Evolutionary conservation across 257 asterid genomes (phyloP), one percentile per base, ranked within the genome.

Genomic region (Solanum ahanhuiri): DNA sequence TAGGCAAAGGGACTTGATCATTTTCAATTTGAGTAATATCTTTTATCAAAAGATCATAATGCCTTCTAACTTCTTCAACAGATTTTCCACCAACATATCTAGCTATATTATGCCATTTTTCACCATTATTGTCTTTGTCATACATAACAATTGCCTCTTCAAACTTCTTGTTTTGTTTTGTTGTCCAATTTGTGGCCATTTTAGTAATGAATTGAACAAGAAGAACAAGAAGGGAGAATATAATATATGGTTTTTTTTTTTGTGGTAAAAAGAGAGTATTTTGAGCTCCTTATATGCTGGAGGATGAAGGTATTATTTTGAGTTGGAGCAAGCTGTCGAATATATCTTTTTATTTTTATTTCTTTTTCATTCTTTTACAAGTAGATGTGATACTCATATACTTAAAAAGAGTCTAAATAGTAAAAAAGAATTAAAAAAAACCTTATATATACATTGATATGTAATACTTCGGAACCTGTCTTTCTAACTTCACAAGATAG

Each of bases 121-220:
- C 91, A n/a, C 89, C 89, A 18, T 7, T 77, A 25, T 91, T 90
- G 85, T 90, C 93, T 89, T 84, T 88, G 51, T 89, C 93, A 66
- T 83, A 89, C 85, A 41, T 58, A 11, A 89, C 93, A 88, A 91
- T 67, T 73, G 93, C 93, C 37, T 91, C 93, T 81, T 91, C 93
- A n/a, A 91, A 91, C 39, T 87, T 91, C 85, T 91, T 91, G 93
- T 91, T 91, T 67, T 91, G 93, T 51, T 84, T 88, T 22, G 91
- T 85, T 25, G 93, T 91, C 93, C 93, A 92, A 25, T 81, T 81
- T 25, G 91, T 82, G 73, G 97, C 95, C 97, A 95, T 93, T 71
- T 22, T 23, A 9, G 51, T 12, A n/a, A 54, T 25, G 10, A 43
- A 71, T 39, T 79, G 67, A 17, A 81, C 6, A 48, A 79, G 63